Conservation (phyloP, 257 asterid species). For the Solanum corneliomulleri region DNA sequence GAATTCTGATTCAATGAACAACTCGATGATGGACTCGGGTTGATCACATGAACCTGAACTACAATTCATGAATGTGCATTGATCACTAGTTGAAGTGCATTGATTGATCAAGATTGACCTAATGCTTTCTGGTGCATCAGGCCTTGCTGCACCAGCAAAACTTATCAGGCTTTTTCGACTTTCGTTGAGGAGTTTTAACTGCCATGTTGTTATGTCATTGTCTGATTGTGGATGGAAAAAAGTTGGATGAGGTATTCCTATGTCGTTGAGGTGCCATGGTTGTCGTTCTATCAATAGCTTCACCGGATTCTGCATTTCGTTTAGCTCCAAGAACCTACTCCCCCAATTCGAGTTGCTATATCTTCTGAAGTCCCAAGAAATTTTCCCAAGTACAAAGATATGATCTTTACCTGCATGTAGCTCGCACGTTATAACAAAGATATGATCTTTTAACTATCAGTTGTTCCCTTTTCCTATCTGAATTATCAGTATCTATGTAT, state of each 20-base stretch:
- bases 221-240: slow-evolving; percentile 60
- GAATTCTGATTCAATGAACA: slow-evolving; percentile 50
- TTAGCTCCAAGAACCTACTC: slow-evolving; percentile 39
- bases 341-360: slow-evolving; percentile 39
- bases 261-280: slow-evolving; percentile 55
- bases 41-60: slow-evolving; percentile 30
- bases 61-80: slow-evolving; percentile 46
- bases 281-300: slow-evolving; percentile 57
- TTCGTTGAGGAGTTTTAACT: slow-evolving; percentile 17
- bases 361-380: slow-evolving; percentile 65
- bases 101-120: slow-evolving; percentile 41
- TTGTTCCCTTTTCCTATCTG: neutral
- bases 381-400: slow-evolving; percentile 54
- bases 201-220: slow-evolving; percentile 46
- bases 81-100: slow-evolving; percentile 10
- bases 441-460: slow-evolving; percentile 27
- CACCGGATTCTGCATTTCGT: slow-evolving; percentile 57
- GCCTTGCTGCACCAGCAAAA: slow-evolving; percentile 64
- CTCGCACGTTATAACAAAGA: slow-evolving; percentile 18
- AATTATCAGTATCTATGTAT: neutral
- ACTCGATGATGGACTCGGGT: slow-evolving; percentile 30
- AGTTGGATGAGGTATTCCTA: slow-evolving; percentile 68
- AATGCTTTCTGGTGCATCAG: slow-evolving; percentile 26
- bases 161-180: slow-evolving; percentile 21
- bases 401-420: slow-evolving; percentile 28